phyloP scores from a whole-genome alignment of 176 grass and related monocot species.

The Pontederia paniculata region DNA sequence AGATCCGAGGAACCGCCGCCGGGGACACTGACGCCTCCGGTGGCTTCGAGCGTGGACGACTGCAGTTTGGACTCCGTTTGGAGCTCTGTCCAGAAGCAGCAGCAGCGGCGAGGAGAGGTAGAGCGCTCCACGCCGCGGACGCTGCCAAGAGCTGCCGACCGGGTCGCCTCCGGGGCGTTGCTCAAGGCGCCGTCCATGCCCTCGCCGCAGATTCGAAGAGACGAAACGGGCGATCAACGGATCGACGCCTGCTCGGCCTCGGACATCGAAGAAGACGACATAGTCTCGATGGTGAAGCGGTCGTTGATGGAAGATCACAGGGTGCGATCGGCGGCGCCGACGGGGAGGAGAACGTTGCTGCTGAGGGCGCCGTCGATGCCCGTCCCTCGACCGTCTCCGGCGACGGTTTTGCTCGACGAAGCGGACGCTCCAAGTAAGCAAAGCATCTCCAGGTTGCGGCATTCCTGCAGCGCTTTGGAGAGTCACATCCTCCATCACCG shows the following conservation, averaged over 20 bases:
- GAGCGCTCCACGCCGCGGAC: neutral
- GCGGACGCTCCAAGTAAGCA: neutral
- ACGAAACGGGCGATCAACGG: neutral
- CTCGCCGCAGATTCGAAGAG: conserved; percentile 1
- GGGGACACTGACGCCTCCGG: neutral
- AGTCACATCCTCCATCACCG: neutral
- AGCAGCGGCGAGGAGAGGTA: neutral
- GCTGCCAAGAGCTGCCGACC: neutral
- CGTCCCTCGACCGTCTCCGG: too few species aligned
- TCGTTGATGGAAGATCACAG: too few species aligned
- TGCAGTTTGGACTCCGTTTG: conserved; percentile 3
- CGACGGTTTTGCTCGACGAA: too few species aligned
- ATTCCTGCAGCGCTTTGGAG: neutral
- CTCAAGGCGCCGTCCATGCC: conserved; percentile 38
- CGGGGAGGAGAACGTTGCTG: too few species aligned
- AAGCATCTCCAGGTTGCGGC: neutral
- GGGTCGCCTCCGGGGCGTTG: neutral
- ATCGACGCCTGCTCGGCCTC: too few species aligned
- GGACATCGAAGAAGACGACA: neutral
- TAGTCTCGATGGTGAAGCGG: neutral
- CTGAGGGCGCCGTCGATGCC: too few species aligned
- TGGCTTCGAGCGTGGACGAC: conserved; percentile 1
- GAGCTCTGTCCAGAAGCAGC: conserved; percentile 3
- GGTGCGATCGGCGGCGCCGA: too few species aligned
- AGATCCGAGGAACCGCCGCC: neutral